Base-by-base conservation (phyloP, 768 basidiomycete genomes). In the Pisolithus sp. region DNA sequence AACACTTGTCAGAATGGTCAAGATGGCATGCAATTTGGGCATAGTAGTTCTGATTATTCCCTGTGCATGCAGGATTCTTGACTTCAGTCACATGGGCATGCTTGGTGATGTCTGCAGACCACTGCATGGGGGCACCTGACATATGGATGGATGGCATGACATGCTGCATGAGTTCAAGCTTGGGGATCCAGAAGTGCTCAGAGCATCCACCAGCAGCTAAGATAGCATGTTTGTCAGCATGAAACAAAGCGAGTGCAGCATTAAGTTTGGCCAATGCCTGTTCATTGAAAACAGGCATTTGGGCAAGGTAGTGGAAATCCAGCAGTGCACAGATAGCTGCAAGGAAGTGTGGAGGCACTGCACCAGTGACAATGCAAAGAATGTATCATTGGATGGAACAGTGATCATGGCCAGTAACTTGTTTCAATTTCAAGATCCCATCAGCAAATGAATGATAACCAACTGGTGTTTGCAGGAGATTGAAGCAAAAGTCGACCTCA, bases 391-490 rank as follows among this genome's bases (percentile, higher is more conserved):
- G 64, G 4, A 74, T 57, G 21, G 75, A 63, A 2, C 64, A 52
- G 49, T 74, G 70, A 40, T 74, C 72, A 12, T 63, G 49, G 2
- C 73, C 72, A 8, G 71, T 72, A 7, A 71, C 66, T 53, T 76
- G 73, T 47, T 75, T 75, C 24, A 76, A 44, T 18, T 56, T 54
- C 12, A 69, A 72, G 12, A 76, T 68, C 0, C 74, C 74, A 17
- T 71, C 65, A n/a, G 57, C 54, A 48, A 74, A 76, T 18, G 69
- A 68, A 18, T 63, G 55, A 57, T 65, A 71, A 3, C 71, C 70
- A 7, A 62, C 62, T 30, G 59, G 61, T 8, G 65, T 61, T 24
- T 74, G 73, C 7, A 76, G 58, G n/a, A 72, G 46, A 0, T 62
- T 66, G 45, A 73, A 69, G 2, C 63, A 59, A 52, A 70, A 69